These are phyloP conservation scores for Erodium moschatum DNA, from an alignment of 441 rosid genomes.

Conservation along the genomic window DNA sequence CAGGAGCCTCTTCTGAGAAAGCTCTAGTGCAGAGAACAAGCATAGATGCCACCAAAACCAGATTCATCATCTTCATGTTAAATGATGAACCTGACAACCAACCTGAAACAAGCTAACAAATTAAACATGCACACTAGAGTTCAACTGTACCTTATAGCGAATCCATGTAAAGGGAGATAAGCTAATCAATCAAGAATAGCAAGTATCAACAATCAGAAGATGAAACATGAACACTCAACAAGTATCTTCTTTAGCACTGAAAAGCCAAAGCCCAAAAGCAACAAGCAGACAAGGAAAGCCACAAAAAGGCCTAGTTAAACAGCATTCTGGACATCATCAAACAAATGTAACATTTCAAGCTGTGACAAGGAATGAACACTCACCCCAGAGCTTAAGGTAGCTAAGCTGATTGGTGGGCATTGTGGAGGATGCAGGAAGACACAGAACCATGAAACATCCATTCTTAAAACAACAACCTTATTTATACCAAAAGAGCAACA, in stretches of 20 bases:
- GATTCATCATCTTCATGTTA: conserved; percentile 48
- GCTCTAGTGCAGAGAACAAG: conserved; percentile 29
- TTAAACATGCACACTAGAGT: too few species aligned
- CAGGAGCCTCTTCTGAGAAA: conserved; percentile 33
- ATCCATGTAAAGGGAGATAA: too few species aligned
- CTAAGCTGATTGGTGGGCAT: background rate
- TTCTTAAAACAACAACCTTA: too few species aligned
- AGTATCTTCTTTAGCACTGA: too few species aligned
- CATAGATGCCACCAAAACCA: conserved; percentile 35
- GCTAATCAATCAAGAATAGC: too few species aligned
- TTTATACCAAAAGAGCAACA: too few species aligned
- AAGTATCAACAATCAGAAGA: too few species aligned
- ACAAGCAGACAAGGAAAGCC: background rate
- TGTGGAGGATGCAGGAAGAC: background rate
- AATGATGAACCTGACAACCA: background rate
- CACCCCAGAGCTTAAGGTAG: background rate
- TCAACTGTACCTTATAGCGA: too few species aligned
- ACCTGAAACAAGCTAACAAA: too few species aligned
- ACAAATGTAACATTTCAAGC: background rate
- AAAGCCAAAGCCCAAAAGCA: background rate
- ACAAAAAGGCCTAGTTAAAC: background rate
- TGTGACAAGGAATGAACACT: background rate
- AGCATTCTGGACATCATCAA: background rate
- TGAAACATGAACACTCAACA: conserved; percentile 12
- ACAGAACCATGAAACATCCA: too few species aligned